Conservation (phyloP, 2,329 filamentous ascomycete genomes). For the Colletotrichum chrysophilum region DNA sequence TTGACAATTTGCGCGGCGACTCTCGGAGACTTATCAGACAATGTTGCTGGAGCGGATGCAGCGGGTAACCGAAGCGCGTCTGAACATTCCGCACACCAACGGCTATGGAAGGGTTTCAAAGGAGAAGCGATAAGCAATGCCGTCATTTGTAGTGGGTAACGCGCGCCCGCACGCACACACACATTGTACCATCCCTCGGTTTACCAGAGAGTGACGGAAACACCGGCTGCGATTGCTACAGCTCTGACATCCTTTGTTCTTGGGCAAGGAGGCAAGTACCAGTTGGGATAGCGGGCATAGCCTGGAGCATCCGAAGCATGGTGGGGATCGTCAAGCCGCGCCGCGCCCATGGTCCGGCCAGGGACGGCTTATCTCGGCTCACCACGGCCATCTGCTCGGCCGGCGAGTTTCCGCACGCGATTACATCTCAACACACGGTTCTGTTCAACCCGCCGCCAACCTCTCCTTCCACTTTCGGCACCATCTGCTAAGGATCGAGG, state of each 20-base stretch:
- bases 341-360: conserved; percentile 34
- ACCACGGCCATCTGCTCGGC: conserved; percentile 14
- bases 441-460: conserved; percentile 20
- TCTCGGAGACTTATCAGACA: background rate
- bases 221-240: background rate
- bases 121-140: background rate
- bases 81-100: conserved; percentile 16
- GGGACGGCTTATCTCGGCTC: conserved; percentile 45
- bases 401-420: conserved; percentile 25
- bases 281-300: conserved; percentile 7
- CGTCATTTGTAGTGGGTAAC: background rate
- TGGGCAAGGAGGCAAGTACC: background rate
- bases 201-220: conserved; percentile 3
- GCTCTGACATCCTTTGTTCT: background rate
- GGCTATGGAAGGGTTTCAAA: conserved; percentile 21
- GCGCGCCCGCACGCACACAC: background rate
- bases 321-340: conserved; percentile 9
- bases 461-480: conserved; percentile 20
- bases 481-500: background rate
- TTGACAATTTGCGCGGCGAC: background rate
- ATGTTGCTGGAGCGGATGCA: background rate
- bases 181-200: background rate
- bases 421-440: conserved; percentile 2
- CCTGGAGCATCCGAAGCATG: conserved; percentile 17
- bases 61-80: background rate